Base-by-base conservation (phyloP, 495 filamentous ascomycete species). In the Poronia punctata region DNA sequence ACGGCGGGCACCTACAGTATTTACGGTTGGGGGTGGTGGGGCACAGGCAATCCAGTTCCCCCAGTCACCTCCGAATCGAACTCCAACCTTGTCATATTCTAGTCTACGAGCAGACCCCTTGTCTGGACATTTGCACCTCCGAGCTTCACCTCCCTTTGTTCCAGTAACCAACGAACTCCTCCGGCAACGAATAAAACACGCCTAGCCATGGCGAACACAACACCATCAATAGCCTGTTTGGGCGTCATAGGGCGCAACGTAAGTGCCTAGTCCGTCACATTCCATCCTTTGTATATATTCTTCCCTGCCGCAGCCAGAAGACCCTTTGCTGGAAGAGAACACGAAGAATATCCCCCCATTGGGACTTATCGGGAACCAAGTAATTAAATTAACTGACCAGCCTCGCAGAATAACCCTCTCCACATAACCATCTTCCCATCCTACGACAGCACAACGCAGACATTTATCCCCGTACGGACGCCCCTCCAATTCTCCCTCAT, bases 161-260 rank as follows among this genome's bases (percentile, higher is more conserved):
- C n/a, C n/a, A n/a, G n/a, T n/a, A n/a, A n/a, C n/a, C n/a, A n/a
- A n/a, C n/a, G n/a, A n/a, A n/a, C n/a, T n/a, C n/a, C n/a, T n/a
- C n/a, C n/a, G n/a, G 9, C 31, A 19, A 33, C 25, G 38, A 23
- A 40, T 11, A 14, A 14, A 14, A 27, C 33, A 19, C 3, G 3
- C 22, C 15, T 31, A 35, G 37, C 49, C 35, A 72, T 72, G 69
- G 61, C 67, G 48, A 64, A 62, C 43, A 57, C 60, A 31, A 68
- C 74, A 46, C 83, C 86, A 11, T 82, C 76, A 7, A 90, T 98
- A 59, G 88, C 88, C 53, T 95, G 88, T 60, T 78, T 98, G 45
- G 88, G 88, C 52, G 68, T 98, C 16, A 94, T 98, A 52, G 89
- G 90, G 35, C 88, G 89, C 67, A 79, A 90, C 56, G 86, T 94